Evolutionary conservation across 2,329 filamentous ascomycete species (phyloP).

Genomic region (Alternaria metachromatica): DNA sequence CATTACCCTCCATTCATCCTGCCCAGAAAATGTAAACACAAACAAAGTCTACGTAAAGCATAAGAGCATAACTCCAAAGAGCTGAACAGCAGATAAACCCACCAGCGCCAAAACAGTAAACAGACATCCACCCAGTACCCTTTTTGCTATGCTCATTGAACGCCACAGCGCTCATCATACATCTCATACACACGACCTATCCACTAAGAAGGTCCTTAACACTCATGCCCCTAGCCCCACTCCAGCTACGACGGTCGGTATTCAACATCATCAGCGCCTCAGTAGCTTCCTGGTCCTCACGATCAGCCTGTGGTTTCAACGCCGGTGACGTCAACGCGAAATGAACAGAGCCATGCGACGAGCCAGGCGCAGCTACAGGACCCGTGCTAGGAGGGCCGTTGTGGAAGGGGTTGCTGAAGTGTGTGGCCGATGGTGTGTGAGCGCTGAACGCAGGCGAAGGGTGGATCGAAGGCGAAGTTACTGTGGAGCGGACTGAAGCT

Average conservation of each 20-base stretch:
- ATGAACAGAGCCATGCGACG: conserved; percentile 32
- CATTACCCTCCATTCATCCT: neutral
- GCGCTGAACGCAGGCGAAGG: conserved; percentile 52
- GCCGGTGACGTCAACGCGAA: conserved; percentile 48
- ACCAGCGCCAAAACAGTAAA: conserved; percentile 10
- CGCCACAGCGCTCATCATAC: neutral
- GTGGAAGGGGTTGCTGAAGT: conserved; percentile 43
- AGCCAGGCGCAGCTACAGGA: conserved; percentile 26
- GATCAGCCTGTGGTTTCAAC: conserved; percentile 46
- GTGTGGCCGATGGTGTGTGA: conserved; percentile 39
- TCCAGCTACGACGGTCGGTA: conserved; percentile 69
- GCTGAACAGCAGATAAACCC: neutral
- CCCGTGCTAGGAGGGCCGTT: conserved; percentile 33
- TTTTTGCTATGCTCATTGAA: conserved; percentile 5
- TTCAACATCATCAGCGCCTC: conserved; percentile 89
- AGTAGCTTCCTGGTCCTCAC: conserved; percentile 74
- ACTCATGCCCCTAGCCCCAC: conserved; percentile 52
- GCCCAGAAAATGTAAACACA: neutral
- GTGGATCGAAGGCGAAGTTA: conserved; percentile 44
- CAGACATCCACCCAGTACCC: conserved; percentile 6
- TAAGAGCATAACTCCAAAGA: neutral
- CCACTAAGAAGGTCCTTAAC: conserved; percentile 55
- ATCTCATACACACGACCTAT: conserved; percentile 11
- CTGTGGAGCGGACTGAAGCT: conserved; percentile 48
- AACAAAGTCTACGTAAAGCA: neutral